phyloP scores from a whole-genome alignment of 2,329 filamentous ascomycete genomes.

The Orbilia ellipsospora region DNA sequence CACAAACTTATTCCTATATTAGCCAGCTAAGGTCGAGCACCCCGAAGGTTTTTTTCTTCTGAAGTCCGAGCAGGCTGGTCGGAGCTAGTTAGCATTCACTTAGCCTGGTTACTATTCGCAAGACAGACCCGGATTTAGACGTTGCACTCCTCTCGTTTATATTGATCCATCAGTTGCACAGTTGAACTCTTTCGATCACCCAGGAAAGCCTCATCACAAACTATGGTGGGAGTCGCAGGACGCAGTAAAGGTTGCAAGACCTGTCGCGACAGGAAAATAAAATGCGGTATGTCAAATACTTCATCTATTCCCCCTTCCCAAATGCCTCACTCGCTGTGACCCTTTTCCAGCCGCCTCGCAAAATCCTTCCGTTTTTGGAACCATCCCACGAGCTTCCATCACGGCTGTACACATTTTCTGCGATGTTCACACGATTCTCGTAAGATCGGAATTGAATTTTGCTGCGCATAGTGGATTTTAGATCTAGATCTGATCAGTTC shows the following conservation, averaged over 20 bases:
- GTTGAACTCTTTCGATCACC: not conserved
- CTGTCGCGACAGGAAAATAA: conserved; percentile 53
- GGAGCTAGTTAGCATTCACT: too few species aligned
- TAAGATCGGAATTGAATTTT: not conserved
- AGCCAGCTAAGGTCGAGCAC: conserved; percentile 36
- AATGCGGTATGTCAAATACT: conserved; percentile 46
- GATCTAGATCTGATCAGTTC: too few species aligned
- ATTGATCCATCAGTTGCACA: conserved; percentile 6
- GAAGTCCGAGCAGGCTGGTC: conserved; percentile 18
- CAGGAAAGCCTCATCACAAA: not conserved
- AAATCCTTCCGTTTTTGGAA: conserved; percentile 42
- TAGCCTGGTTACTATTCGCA: conserved; percentile 5
- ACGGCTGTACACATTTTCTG: conserved; percentile 4
- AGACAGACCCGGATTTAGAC: conserved; percentile 24
- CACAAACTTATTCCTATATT: conserved; percentile 51
- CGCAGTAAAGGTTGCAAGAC: conserved; percentile 55
- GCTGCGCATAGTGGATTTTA: not conserved
- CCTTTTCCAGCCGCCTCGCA: conserved; percentile 24
- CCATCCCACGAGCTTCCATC: conserved; percentile 27
- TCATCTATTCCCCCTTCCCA: conserved; percentile 12
- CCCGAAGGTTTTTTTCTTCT: conserved; percentile 26
- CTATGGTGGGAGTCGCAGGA: conserved; percentile 54
- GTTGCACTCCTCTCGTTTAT: conserved; percentile 26
- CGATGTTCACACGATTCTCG: not conserved
- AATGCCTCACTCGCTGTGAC: not conserved